These are phyloP conservation scores for Pisolithus tinctorius DNA, from an alignment of 768 basidiomycete species.

Conservation along the genomic window DNA sequence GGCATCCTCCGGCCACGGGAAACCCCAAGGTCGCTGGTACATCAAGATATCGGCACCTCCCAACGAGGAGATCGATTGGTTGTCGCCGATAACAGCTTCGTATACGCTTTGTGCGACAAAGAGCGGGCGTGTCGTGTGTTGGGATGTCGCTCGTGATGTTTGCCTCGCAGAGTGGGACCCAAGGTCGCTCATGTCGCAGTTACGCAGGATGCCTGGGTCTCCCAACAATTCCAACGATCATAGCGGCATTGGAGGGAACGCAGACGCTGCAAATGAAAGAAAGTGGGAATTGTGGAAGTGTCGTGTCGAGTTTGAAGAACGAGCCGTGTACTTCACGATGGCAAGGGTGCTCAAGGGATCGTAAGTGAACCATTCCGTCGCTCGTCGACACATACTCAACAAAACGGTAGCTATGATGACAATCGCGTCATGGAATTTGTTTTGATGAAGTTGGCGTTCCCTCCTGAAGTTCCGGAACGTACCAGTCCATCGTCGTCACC, in stretches of 20 bases:
- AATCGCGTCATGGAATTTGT: slow-evolving; percentile 64
- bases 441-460: slow-evolving; percentile 61
- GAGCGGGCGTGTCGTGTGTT: slow-evolving; percentile 69
- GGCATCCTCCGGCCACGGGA: too few relatives aligned
- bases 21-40: slow-evolving; percentile 44
- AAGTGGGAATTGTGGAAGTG: slow-evolving; percentile 76
- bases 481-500: slow-evolving; percentile 11
- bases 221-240: slow-evolving; percentile 10
- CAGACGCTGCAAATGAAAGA: slow-evolving; percentile 19
- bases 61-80: slow-evolving; percentile 66
- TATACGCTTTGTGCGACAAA: slow-evolving; percentile 76
- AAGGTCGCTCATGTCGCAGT: slow-evolving; percentile 12
- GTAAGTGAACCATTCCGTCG: slow-evolving; percentile 28
- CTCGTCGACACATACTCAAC: slow-evolving; percentile 1
- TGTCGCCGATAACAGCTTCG: slow-evolving; percentile 68
- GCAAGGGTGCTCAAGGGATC: slow-evolving; percentile 50
- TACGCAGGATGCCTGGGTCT: slow-evolving; percentile 1
- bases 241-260: slow-evolving; percentile 9
- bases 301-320: slow-evolving; percentile 65
- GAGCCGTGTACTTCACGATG: slow-evolving; percentile 71
- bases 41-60: slow-evolving; percentile 63
- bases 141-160: slow-evolving; percentile 59
- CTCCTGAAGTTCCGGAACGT: slow-evolving; percentile 39
- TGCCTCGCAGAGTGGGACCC: slow-evolving; percentile 69
- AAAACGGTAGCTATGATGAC: slow-evolving; percentile 43